Percentiles rank a stretch among this genome's conserved stretches.
These are phyloP conservation scores for Aegle marmelos DNA, from an alignment of 345 rosid species.

Conservation along the genomic window DNA sequence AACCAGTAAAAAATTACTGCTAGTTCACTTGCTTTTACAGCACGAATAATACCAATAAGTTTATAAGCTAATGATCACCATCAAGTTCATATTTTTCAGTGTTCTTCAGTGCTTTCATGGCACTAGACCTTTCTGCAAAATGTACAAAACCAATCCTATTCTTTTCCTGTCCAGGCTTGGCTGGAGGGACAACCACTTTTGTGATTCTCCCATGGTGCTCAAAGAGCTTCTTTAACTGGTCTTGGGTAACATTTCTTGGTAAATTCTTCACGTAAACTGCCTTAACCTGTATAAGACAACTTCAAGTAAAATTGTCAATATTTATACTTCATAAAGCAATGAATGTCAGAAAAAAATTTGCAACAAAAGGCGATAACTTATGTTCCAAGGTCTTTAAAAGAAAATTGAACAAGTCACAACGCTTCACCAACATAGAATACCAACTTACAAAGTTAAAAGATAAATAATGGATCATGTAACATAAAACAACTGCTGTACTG, in stretches of 20 bases:
- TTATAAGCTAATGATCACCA: conserved; percentile 32
- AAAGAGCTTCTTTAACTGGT: conserved; percentile 59
- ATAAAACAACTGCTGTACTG: background rate
- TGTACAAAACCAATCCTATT: conserved; percentile 69
- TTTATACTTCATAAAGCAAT: conserved; percentile 12
- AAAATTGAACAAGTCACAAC: background rate
- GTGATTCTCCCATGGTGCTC: conserved; percentile 62
- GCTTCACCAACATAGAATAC: background rate
- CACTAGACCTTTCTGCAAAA: conserved; percentile 66
- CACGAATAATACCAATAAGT: background rate
- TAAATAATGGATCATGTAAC: background rate
- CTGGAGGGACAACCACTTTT: conserved; percentile 64
- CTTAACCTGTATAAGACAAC: conserved; percentile 48
- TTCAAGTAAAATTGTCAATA: background rate
- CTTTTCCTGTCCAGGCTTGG: conserved; percentile 58
- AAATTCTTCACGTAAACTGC: conserved; percentile 64
- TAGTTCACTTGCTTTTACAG: background rate
- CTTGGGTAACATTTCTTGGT: conserved; percentile 53
- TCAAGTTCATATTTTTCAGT: conserved; percentile 65
- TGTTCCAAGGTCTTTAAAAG: background rate
- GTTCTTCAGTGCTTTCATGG: conserved; percentile 57
- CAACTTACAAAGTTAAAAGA: background rate
- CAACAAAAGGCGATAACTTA: background rate
- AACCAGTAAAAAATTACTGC: conserved; percentile 9
- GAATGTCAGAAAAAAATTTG: background rate